Evolutionary conservation across 176 grass and related monocot genomes (phyloP).

Genomic region (Triticum timopheevii): DNA sequence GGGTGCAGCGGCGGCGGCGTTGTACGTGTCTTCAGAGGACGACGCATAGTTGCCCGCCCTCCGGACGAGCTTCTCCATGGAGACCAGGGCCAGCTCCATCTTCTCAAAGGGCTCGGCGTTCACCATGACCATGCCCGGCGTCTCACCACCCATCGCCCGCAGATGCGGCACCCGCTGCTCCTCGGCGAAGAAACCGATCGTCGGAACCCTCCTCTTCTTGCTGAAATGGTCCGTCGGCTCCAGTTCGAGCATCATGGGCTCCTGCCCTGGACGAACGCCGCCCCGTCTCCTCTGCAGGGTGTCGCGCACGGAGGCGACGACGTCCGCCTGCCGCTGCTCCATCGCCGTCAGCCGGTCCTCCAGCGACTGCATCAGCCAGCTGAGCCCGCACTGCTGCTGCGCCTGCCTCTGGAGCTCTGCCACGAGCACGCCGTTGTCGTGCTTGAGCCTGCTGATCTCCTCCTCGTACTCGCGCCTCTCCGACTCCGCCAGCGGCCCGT

Average conservation of each 20-base stretch:
- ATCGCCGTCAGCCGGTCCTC: constrained; percentile 49
- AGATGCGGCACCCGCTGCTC: constrained; percentile 19
- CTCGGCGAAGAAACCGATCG: constrained; percentile 38
- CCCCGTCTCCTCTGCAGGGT: constrained; percentile 40
- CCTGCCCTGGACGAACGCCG: background rate
- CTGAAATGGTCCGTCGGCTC: constrained; percentile 17
- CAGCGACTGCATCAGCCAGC: constrained; percentile 65
- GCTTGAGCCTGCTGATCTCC: constrained; percentile 70
- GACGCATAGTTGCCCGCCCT: constrained; percentile 29
- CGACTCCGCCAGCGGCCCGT: constrained; percentile 33
- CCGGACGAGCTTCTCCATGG: constrained; percentile 70
- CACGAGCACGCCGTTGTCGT: constrained; percentile 49
- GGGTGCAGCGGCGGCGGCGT: constrained; percentile 13
- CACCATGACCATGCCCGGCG: background rate
- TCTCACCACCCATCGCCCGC: background rate
- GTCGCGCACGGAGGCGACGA: constrained; percentile 42
- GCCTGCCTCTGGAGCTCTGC: constrained; percentile 54
- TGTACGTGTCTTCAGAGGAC: constrained; percentile 38
- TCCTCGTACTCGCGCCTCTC: constrained; percentile 60
- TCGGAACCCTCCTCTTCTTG: constrained; percentile 78
- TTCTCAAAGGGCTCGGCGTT: constrained; percentile 51
- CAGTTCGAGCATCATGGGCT: background rate
- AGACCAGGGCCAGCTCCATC: constrained; percentile 74
- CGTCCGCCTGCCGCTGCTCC: constrained; percentile 53
- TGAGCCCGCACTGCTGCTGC: constrained; percentile 48